Conservation (phyloP, 805 yeast species). For the Wickerhamomyces chambardii region DNA sequence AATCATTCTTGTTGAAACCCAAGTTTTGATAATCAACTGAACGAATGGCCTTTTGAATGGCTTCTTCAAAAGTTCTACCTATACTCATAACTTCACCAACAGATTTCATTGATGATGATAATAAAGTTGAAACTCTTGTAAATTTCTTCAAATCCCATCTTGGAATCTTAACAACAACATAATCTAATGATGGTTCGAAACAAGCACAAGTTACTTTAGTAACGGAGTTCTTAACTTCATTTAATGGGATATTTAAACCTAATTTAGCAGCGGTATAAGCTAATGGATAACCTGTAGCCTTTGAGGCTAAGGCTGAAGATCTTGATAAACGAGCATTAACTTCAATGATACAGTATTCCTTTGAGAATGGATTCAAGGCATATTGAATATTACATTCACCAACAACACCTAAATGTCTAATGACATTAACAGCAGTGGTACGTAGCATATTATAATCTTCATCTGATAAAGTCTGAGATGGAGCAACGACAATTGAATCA, state of each 20-base stretch:
- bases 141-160: slow-evolving; percentile 98
- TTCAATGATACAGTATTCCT: slow-evolving; percentile 95
- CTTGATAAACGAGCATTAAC: slow-evolving; percentile 97
- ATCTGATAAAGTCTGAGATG: slow-evolving; percentile 94
- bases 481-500: slow-evolving; percentile 98
- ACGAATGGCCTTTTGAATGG: slow-evolving; percentile 95
- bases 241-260: slow-evolving; percentile 86
- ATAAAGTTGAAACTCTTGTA: slow-evolving; percentile 79
- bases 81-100: slow-evolving; percentile 99
- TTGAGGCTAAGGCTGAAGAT: slow-evolving; percentile 98
- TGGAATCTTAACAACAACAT: slow-evolving; percentile 95
- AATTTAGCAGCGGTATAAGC: slow-evolving; percentile 98
- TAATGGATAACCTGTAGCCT: slow-evolving; percentile 97
- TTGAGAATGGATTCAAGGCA: slow-evolving; percentile 87
- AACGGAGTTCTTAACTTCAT: slow-evolving; percentile 87
- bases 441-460: slow-evolving; percentile 97
- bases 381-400: slow-evolving; percentile 99
- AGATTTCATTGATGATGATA: slow-evolving; percentile 94
- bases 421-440: slow-evolving; percentile 95
- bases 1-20: slow-evolving; percentile 71
- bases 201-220: slow-evolving; percentile 92
- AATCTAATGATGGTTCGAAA: slow-evolving; percentile 96
- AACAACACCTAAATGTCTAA: slow-evolving; percentile 95
- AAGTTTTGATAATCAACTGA: slow-evolving; percentile 93
- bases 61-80: slow-evolving; percentile 96